A percentile compares a stretch with the other conserved stretches of the same genome.
phyloP scores from a whole-genome alignment of 352 stramenopile genomes.

The Globisporangium cederbergense region DNA sequence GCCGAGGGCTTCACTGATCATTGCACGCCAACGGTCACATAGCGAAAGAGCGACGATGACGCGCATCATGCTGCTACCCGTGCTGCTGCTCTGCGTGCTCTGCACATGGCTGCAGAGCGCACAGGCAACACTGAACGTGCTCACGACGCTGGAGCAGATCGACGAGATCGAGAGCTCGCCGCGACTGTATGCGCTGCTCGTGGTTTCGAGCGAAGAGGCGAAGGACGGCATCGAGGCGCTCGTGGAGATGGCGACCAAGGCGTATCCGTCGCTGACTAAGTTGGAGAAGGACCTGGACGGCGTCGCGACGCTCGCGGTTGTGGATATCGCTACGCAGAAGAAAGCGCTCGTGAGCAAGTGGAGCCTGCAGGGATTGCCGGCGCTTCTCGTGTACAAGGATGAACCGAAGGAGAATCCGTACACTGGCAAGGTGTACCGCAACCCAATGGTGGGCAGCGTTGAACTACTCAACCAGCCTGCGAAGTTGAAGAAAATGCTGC shows the following conservation, averaged over 20 bases:
- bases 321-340: constrained; percentile 30
- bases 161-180: constrained; percentile 13
- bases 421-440: constrained; percentile 57
- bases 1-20: background rate
- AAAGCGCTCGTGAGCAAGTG: constrained; percentile 51
- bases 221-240: constrained; percentile 24
- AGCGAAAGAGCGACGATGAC: background rate
- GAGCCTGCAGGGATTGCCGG: constrained; percentile 42
- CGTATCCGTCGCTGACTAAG: constrained; percentile 35
- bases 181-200: constrained; percentile 13
- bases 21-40: background rate
- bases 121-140: constrained; percentile 4
- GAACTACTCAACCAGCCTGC: constrained; percentile 37
- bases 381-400: constrained; percentile 59
- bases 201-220: constrained; percentile 13
- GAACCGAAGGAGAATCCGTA: constrained; percentile 72
- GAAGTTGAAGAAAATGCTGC: constrained; percentile 61
- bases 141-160: constrained; percentile 9
- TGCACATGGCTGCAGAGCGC: background rate
- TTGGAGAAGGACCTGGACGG: constrained; percentile 44
- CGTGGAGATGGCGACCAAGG: constrained; percentile 27
- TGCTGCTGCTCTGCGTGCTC: constrained; percentile 1
- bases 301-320: constrained; percentile 39
- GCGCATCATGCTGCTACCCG: background rate
- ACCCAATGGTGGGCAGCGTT: constrained; percentile 31